These are phyloP conservation scores for Tricholoma bakamatsutake DNA, from an alignment of 768 basidiomycete genomes.

Conservation along the genomic window DNA sequence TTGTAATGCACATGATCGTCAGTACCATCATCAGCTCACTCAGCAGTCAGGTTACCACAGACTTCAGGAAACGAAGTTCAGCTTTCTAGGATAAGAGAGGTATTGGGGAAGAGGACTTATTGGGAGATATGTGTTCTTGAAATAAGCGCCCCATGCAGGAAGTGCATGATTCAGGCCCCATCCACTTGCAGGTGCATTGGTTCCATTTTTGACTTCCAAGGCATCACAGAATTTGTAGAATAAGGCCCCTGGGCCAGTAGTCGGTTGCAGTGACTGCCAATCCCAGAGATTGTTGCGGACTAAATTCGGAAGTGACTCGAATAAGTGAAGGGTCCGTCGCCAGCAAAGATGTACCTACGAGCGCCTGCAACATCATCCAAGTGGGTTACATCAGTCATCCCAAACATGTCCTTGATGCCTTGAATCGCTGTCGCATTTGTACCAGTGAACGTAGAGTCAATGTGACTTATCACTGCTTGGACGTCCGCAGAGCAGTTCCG, in stretches of 20 bases:
- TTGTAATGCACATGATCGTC: not conserved
- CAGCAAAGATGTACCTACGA: constrained; percentile 29
- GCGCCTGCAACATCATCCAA: constrained; percentile 64
- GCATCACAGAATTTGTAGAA: constrained; percentile 67
- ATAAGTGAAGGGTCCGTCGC: constrained; percentile 34
- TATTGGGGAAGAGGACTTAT: constrained; percentile 18
- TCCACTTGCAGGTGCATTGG: constrained; percentile 41
- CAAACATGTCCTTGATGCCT: constrained; percentile 51
- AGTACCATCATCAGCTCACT: constrained; percentile 34
- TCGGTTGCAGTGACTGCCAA: constrained; percentile 60
- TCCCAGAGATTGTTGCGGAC: constrained; percentile 59
- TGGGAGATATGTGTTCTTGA: constrained; percentile 43
- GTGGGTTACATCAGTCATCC: constrained; percentile 50
- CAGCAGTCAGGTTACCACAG: constrained; percentile 39
- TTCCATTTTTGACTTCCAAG: constrained; percentile 56
- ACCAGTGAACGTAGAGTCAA: constrained; percentile 51
- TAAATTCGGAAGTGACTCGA: constrained; percentile 34
- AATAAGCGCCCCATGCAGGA: constrained; percentile 54
- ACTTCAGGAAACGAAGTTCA: constrained; percentile 29
- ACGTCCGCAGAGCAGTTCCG: constrained; percentile 71
- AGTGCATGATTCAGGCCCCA: constrained; percentile 63
- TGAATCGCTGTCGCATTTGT: constrained; percentile 43
- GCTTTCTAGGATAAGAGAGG: not conserved
- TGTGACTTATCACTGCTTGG: constrained; percentile 52
- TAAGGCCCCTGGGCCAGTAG: constrained; percentile 33